These are phyloP conservation scores for Picea sitchensis DNA, from an alignment of 75 land plant species.

Conservation along the genomic window DNA sequence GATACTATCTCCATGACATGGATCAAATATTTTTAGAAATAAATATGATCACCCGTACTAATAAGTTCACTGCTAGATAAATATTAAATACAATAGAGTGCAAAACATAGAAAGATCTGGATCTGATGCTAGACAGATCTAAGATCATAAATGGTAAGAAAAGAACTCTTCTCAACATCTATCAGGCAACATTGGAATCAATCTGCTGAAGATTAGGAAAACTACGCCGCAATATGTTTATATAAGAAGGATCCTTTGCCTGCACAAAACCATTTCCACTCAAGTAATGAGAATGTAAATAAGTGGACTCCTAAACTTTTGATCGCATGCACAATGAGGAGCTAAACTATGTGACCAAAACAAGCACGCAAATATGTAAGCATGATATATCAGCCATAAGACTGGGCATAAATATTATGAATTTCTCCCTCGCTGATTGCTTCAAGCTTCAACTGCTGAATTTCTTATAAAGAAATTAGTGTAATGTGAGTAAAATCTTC, in stretches of 20 bases:
- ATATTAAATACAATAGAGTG: neutral
- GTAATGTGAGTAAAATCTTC: neutral
- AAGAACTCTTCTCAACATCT: neutral
- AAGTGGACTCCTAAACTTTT: neutral
- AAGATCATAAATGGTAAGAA: neutral
- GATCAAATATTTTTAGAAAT: neutral
- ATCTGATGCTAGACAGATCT: neutral
- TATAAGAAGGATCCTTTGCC: constrained; percentile 51
- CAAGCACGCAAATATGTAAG: neutral
- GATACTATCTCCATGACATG: neutral
- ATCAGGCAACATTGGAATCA: constrained; percentile 44
- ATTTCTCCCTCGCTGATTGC: no score
- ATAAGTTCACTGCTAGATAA: neutral
- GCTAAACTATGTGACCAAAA: neutral
- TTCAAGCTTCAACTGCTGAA: neutral
- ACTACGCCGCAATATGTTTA: constrained; percentile 26
- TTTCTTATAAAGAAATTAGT: neutral
- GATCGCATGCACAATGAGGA: neutral
- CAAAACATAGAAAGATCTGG: neutral
- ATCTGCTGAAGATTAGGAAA: constrained; percentile 68
- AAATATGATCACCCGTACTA: neutral
- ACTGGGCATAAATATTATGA: neutral
- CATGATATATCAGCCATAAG: neutral
- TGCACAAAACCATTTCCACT: constrained; percentile 24
- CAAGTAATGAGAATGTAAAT: neutral